These are phyloP conservation scores for Nannochloropsis gaditana DNA, from an alignment of 108 stramenopile species.

Conservation along the genomic window DNA sequence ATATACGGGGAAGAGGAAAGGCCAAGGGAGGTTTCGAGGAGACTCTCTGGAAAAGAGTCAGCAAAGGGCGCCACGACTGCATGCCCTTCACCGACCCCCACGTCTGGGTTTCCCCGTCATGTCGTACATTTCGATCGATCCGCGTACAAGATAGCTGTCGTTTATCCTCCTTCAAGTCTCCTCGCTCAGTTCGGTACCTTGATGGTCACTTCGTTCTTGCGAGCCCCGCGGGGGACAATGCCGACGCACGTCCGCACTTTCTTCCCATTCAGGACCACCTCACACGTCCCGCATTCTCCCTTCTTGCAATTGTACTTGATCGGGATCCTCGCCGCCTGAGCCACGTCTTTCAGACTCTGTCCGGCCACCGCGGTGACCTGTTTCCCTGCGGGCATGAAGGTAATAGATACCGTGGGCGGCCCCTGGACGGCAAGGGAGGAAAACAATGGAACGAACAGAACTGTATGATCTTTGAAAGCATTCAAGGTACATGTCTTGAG, in stretches of 20 bases:
- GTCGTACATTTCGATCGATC: no score
- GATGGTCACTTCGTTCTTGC: conserved; percentile 14
- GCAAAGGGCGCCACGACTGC: no score
- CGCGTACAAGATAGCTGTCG: background rate
- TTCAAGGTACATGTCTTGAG: no score
- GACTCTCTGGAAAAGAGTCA: no score
- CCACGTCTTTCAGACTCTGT: conserved; percentile 22
- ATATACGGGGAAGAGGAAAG: no score
- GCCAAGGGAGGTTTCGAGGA: no score
- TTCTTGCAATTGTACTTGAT: conserved; percentile 85
- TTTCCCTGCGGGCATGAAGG: conserved; percentile 20
- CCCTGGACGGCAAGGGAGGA: background rate
- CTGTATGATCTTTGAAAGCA: no score
- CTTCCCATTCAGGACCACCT: conserved; percentile 67
- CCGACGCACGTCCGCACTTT: conserved; percentile 69
- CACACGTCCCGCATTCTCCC: conserved; percentile 85
- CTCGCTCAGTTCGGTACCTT: background rate
- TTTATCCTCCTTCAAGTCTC: background rate
- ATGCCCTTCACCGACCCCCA: no score
- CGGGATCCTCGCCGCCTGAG: conserved; percentile 10
- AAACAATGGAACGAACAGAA: background rate
- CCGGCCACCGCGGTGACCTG: conserved; percentile 23
- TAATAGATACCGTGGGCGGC: background rate
- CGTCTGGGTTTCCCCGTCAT: no score
- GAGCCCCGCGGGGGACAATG: background rate